Evolutionary conservation across 2,329 filamentous ascomycete genomes (phyloP).

Genomic region (Diplodia scrobiculata): DNA sequence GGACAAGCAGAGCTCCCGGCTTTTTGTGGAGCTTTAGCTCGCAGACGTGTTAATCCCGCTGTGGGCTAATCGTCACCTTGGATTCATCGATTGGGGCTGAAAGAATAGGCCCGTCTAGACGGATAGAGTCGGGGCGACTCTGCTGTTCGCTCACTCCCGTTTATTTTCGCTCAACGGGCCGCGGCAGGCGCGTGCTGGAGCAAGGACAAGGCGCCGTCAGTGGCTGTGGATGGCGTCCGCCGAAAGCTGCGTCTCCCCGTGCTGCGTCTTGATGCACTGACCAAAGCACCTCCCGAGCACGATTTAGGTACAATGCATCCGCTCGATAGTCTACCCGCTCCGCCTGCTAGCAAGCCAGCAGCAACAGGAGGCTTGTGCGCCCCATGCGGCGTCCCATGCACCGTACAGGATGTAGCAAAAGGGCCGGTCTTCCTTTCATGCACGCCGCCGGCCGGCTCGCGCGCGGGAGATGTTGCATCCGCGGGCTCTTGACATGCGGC

Average conservation of each 20-base stretch:
- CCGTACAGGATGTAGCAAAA: conserved; percentile 4
- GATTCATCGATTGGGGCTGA: conserved; percentile 10
- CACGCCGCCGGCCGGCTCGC: conserved; percentile 23
- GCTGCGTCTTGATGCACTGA: conserved; percentile 15
- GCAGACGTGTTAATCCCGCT: conserved; percentile 6
- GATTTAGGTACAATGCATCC: conserved; percentile 25
- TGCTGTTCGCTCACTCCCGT: background rate
- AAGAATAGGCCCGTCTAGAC: conserved; percentile 20
- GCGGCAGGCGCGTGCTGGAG: background rate
- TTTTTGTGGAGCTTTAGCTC: conserved; percentile 24
- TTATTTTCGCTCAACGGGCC: background rate
- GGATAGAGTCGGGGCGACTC: conserved; percentile 5
- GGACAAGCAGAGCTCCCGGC: conserved; percentile 1
- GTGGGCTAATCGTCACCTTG: background rate
- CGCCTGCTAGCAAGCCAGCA: conserved; percentile 23
- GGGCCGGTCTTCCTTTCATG: conserved; percentile 19
- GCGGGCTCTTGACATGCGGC: conserved; percentile 20
- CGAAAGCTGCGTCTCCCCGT: conserved; percentile 18
- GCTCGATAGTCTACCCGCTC: conserved; percentile 24
- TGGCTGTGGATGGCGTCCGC: conserved; percentile 9
- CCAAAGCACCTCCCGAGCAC: conserved; percentile 26
- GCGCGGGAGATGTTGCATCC: conserved; percentile 23
- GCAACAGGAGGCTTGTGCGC: conserved; percentile 25
- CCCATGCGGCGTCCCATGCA: conserved; percentile 23
- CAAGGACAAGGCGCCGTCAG: background rate